Evolutionary conservation across 1,284 basidiomycete species (phyloP), one percentile per base, ranked within the genome.

Genomic region (Hymenochaete sp.): DNA sequence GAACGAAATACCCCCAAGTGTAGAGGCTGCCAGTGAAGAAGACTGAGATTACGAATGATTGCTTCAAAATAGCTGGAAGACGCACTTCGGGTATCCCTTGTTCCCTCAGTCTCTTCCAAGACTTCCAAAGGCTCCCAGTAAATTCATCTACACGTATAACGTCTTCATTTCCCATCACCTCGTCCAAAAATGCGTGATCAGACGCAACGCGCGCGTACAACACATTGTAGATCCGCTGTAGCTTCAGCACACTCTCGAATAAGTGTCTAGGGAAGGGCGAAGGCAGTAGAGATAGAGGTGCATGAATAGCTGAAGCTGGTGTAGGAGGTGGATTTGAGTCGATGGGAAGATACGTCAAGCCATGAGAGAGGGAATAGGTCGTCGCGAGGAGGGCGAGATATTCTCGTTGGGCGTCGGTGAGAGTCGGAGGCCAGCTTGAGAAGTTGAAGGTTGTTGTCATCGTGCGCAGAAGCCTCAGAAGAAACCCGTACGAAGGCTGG

Each of bases 1-100:
- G 91, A 95, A 41, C 96, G 74, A 63, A 97, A 97, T n/a, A 98
- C 67, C 9, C 93, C 93, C 8, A 98, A 73, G 52, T 95, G 86
- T 18, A 90, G 65, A 1, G 79, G 75, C 87, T 97, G 58, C 6
- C 32, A 42, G 7, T 10, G 14, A 9, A 31, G 9, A 31, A 31
- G 28, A 14, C 9, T 11, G 36, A 39, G 9, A 25, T 21, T 28
- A 38, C n/a, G n/a, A n/a, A n/a, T n/a, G n/a, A n/a, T n/a, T n/a
- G 22, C 16, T 35, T 53, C 35, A 58, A 51, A 43, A 4, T 37
- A 53, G 44, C 35, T 32, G 13, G 66, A 41, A 57, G 56, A 42
- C 48, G 18, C 48, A 73, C 72, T 64, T 71, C 70, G n/a, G 70
- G 60, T 4, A 72, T 67, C 8, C 64, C 70, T 42, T 81, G 73